phyloP scores from a whole-genome alignment of 441 rosid genomes.

The Syzygium syzygioides region DNA sequence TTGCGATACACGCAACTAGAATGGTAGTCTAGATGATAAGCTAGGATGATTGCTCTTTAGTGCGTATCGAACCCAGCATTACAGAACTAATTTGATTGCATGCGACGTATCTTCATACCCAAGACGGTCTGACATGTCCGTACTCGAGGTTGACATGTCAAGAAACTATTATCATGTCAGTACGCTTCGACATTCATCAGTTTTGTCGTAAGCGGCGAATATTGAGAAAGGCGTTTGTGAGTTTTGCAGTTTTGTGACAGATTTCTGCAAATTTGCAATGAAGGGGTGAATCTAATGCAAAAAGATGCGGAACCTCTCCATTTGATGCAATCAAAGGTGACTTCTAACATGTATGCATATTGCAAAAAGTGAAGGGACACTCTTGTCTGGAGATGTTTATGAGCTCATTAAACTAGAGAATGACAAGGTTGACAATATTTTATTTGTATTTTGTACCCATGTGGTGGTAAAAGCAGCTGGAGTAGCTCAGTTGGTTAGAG shows the following conservation, averaged over 20 bases:
- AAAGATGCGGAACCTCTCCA: background rate
- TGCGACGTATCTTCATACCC: background rate
- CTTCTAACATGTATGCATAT: background rate
- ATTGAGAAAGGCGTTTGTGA: background rate
- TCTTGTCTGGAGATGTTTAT: background rate
- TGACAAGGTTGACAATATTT: no score
- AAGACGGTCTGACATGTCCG: background rate
- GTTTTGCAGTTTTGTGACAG: background rate
- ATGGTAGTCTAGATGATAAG: background rate
- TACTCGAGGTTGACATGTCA: background rate
- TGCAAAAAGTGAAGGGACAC: background rate
- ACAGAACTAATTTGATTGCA: background rate
- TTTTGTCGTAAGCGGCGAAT: background rate
- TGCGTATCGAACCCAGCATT: background rate
- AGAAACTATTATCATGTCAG: no score
- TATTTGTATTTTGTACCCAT: no score
- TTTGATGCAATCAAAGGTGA: background rate
- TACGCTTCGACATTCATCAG: background rate
- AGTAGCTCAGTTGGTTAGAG: conserved; percentile 10
- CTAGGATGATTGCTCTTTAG: background rate
- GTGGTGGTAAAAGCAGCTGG: background rate
- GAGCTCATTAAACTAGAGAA: background rate
- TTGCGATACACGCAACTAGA: background rate
- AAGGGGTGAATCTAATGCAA: background rate
- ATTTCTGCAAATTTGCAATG: background rate